Conservation (phyloP, 345 rosid genomes). For the Aurinia saxatilis region DNA sequence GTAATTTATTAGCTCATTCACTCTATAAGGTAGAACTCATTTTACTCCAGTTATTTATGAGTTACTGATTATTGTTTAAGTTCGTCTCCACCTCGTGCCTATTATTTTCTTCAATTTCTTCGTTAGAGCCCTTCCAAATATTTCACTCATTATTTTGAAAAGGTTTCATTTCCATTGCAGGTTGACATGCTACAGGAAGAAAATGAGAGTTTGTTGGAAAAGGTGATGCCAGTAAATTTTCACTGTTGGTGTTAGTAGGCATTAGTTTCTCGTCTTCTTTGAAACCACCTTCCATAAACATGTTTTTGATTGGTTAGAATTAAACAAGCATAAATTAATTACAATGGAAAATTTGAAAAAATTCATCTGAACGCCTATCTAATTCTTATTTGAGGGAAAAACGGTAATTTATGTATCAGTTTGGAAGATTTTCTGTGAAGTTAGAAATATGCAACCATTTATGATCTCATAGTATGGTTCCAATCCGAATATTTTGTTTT, state of each 20-base stretch:
- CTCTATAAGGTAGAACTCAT: background rate
- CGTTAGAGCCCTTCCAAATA: background rate
- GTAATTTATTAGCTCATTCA: background rate
- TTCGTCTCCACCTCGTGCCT: background rate
- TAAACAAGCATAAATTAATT: background rate
- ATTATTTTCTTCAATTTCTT: background rate
- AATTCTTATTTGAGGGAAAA: background rate
- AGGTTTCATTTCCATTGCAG: conserved; percentile 38
- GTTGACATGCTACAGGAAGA: conserved; percentile 72
- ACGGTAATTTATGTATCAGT: background rate
- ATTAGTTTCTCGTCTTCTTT: background rate
- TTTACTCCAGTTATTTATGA: conserved; percentile 3
- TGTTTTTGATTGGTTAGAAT: background rate
- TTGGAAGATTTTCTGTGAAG: conserved; percentile 5
- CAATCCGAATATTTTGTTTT: background rate
- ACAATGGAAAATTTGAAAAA: background rate
- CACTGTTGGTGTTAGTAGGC: conserved; percentile 9
- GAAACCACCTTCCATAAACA: background rate
- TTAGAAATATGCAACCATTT: background rate
- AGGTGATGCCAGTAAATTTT: conserved; percentile 40
- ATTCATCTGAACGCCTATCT: background rate
- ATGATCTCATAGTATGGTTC: background rate
- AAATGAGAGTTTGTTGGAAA: conserved; percentile 50
- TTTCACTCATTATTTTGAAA: background rate
- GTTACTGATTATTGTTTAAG: background rate